Base-by-base conservation (phyloP, 352 stramenopile species). In the Blastocystis sp. region DNA sequence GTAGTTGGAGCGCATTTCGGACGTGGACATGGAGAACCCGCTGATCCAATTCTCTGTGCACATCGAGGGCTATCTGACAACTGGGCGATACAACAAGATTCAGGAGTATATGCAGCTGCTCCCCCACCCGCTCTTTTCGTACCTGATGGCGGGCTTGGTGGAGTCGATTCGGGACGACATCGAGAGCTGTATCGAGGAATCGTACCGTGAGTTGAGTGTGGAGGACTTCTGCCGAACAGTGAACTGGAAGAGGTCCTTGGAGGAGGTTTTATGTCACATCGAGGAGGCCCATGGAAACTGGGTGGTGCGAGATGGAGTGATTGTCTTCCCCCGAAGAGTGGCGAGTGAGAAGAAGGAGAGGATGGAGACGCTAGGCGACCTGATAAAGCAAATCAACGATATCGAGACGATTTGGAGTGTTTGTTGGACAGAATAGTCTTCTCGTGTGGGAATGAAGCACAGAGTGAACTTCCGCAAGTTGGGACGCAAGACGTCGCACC, bases 391-490 rank as follows among this genome's bases (percentile, higher is more conserved):
- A 42, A 17, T 81, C 21, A 81, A 63, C 28, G 70, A 81, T 65
- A 63, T 81, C 65, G 40, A 81, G 40, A 64, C n/a, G 43, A 81
- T 81, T 81, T 81, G 14, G 48, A 19, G 17, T 81, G 71, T 81
- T 81, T 81, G 71, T 81, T 81, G 6, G 11, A 66, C 4, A 66
- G 40, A 40, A 14, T 40, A 66, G 61, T 40, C 28, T 66, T 34
- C 28, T 34, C 28, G 28, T 34, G 28, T 34, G 28, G 28, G 28
- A 34, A 95, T 95, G 92, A 95, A 94, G 90, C 92, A 95, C 87
- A 89, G 93, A 79, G 90, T 95, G 21, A 91, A 91, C 40, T 94
- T 95, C 91, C 93, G 94, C 88, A 95, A 95, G 91, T 92, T 96
- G 89, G 95, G 95, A 90, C 92, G 94, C 90, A 94, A 93, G 81